These are phyloP conservation scores for Colletotrichum spinosum DNA, from an alignment of 2,329 filamentous ascomycete genomes.

Conservation along the genomic window DNA sequence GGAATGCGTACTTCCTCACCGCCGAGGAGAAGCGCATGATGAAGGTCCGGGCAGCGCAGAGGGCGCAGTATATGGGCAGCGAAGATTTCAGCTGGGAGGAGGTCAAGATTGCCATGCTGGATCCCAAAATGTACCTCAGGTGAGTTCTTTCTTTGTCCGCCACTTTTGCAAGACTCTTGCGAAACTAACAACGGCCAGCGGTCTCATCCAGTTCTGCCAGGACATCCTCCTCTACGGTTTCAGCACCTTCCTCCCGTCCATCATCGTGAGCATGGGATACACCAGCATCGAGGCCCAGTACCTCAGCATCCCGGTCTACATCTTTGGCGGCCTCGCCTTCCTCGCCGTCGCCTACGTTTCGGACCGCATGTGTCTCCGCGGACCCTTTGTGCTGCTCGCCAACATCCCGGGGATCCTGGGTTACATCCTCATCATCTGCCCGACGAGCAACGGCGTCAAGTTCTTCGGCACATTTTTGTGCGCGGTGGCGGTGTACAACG, in stretches of 20 bases:
- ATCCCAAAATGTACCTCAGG: conserved; percentile 64
- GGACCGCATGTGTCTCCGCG: conserved; percentile 52
- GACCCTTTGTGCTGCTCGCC: conserved; percentile 65
- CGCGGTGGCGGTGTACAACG: conserved; percentile 59
- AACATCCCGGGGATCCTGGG: conserved; percentile 62
- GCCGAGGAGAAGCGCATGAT: conserved; percentile 62
- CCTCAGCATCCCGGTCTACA: conserved; percentile 68
- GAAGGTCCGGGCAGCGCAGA: conserved; percentile 57
- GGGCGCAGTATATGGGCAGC: conserved; percentile 59
- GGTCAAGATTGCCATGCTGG: conserved; percentile 57
- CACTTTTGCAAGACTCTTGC: background rate
- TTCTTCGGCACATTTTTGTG: conserved; percentile 63
- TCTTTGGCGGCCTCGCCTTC: conserved; percentile 60
- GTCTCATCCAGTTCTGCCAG: conserved; percentile 62
- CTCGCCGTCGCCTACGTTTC: conserved; percentile 58
- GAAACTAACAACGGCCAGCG: conserved; percentile 38
- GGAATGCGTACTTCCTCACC: conserved; percentile 60
- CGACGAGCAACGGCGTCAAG: conserved; percentile 60
- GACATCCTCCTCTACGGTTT: conserved; percentile 68
- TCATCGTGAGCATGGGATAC: conserved; percentile 65
- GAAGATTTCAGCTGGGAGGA: conserved; percentile 64
- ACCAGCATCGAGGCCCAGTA: conserved; percentile 62
- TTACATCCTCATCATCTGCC: conserved; percentile 59
- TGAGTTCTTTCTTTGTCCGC: conserved; percentile 36
- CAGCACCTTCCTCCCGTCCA: conserved; percentile 67